Base-by-base conservation (phyloP, 495 filamentous ascomycete genomes). In the Geoglossum glabrum region DNA sequence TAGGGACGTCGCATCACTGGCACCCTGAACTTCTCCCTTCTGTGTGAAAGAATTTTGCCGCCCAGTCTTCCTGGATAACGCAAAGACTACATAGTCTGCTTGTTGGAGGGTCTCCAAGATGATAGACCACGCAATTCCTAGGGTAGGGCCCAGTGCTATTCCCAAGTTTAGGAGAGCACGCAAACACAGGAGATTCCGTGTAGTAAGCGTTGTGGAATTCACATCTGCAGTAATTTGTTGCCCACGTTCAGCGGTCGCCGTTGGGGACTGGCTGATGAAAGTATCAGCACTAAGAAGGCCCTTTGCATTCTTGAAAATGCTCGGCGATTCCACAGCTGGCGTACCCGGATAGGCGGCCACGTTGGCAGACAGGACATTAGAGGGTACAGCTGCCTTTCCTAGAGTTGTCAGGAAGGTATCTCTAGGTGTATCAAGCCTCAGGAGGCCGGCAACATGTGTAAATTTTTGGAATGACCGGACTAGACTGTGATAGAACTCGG, bases 401-500 rank as follows among this genome's bases (percentile, higher is more conserved):
- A 98, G 74, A 0, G 89, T 94, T 5, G 92, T 97, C 26, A 98
- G 71, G 61, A 98, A 94, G 3, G 92, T 90, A 74, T 98, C 92
- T 57, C 93, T 74, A 11, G 92, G 87, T 1, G 92, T 95, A 26
- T 76, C 72, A 21, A 96, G 76, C 55, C 86, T 78, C 21, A 98
- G 72, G 57, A 98, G 73, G 15, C 92, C 92, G 23, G 92, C 87
- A 8, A 96, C 92, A 66, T 98, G 92, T 0, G 93, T 84, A 64
- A 98, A 84, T 63, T 94, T 94, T 64, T 98, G 92, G 62, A 97
- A 90, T 0, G 89, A 85, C 52, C 90, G 78, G n/a, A 98, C 89
- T 1, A 98, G 76, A 26, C 81, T 81, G 61, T 94, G 89, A 60
- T 94, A 97, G 60, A 89, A 95, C 43, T 95, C 90, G n/a, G 87